A percentile compares a stretch with the other conserved stretches of the same genome.
Evolutionary conservation across 305 asterid species (phyloP).

Genomic region (Fraxinus platypoda): DNA sequence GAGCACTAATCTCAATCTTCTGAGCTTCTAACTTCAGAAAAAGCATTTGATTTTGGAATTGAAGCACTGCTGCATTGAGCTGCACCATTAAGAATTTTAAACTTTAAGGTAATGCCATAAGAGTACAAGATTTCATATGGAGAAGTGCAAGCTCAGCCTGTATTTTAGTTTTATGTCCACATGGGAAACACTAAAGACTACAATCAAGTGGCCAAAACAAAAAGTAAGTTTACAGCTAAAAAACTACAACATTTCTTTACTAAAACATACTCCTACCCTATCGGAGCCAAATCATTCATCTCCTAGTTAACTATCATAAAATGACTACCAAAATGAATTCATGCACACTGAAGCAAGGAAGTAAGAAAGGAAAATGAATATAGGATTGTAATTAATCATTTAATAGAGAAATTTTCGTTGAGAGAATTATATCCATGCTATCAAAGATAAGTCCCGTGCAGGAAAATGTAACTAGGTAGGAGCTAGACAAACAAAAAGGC

Average conservation of each 20-base stretch:
- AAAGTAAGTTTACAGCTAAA: neutral
- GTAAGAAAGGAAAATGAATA: neutral
- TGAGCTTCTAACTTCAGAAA: conserved; percentile 85
- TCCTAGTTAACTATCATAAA: neutral
- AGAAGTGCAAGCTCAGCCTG: neutral
- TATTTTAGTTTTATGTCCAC: neutral
- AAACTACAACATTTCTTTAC: neutral
- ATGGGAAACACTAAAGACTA: neutral
- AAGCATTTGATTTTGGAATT: conserved; percentile 90
- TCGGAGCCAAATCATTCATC: neutral
- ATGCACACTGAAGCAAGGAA: neutral
- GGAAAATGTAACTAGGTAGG: neutral
- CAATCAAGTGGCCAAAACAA: neutral
- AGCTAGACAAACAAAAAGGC: neutral
- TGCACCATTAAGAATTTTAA: conserved; percentile 20
- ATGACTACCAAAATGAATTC: neutral
- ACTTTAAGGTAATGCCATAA: neutral
- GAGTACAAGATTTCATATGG: neutral
- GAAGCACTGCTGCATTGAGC: conserved; percentile 91
- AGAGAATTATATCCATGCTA: neutral
- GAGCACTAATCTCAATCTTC: conserved; percentile 65
- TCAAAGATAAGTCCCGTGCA: neutral
- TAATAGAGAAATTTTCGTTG: neutral
- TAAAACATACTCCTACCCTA: neutral
- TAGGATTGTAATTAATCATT: neutral